A percentile compares a stretch with the other conserved stretches of the same genome.
Conservation (phyloP, 148 eudicot species). For the Drosera capensis region DNA sequence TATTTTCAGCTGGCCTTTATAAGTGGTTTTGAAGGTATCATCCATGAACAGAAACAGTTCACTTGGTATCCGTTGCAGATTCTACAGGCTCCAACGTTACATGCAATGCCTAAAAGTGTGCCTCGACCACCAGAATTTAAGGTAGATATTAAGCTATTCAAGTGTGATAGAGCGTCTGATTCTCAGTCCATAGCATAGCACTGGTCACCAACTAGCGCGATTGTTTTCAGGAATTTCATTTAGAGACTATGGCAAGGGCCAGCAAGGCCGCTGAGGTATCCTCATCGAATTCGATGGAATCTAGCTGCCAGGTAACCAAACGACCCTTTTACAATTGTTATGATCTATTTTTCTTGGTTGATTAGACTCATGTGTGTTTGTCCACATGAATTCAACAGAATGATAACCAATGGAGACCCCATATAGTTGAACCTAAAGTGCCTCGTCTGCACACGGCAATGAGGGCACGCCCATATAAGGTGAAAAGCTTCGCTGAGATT, state of each 20-base stretch:
- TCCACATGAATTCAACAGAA: too few relatives aligned
- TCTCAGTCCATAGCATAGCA: too few relatives aligned
- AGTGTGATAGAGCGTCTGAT: too few relatives aligned
- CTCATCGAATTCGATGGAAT: constrained; percentile 52
- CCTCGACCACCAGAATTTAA: constrained; percentile 74
- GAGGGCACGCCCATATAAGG: constrained; percentile 69
- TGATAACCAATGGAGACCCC: constrained; percentile 54
- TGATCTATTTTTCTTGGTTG: not conserved
- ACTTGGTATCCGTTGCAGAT: too few relatives aligned
- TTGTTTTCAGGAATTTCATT: constrained; percentile 55
- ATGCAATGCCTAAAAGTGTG: constrained; percentile 49
- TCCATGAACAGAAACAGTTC: too few relatives aligned
- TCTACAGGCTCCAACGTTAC: constrained; percentile 55
- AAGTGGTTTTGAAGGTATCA: too few relatives aligned
- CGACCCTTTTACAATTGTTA: not conserved
- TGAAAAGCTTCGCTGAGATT: constrained; percentile 65
- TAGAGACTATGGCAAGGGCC: constrained; percentile 81
- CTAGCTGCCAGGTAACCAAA: constrained; percentile 26
- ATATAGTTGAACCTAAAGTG: constrained; percentile 67
- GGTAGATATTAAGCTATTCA: too few relatives aligned
- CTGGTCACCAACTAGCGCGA: not conserved
- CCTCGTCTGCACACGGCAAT: constrained; percentile 76
- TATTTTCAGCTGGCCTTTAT: not conserved
- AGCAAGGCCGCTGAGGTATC: constrained; percentile 57
- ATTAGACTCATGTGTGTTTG: not conserved